Percentiles rank a stretch among this genome's conserved stretches.
Conservation (phyloP, 345 rosid genomes). For the Triadica sebifera region DNA sequence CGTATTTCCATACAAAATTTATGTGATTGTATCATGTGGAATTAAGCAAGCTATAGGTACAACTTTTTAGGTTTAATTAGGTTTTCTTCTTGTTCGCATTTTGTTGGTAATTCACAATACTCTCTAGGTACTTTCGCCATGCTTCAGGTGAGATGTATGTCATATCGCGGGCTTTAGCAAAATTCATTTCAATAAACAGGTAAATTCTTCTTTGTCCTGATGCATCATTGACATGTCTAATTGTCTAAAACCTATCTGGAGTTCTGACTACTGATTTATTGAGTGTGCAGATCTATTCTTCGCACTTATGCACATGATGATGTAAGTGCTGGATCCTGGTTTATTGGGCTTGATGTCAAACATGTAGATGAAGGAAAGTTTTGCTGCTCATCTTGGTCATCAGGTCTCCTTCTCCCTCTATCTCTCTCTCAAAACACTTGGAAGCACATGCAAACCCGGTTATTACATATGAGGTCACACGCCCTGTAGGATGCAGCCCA, state of each 20-base stretch:
- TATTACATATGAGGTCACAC: not conserved
- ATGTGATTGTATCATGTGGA: not conserved
- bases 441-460: not conserved
- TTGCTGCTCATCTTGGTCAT: constrained; percentile 80
- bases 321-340: constrained; percentile 77
- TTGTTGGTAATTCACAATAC: not conserved
- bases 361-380: constrained; percentile 68
- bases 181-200: constrained; percentile 71
- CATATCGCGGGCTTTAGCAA: constrained; percentile 62
- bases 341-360: constrained; percentile 47
- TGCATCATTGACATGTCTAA: not conserved
- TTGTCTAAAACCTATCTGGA: not conserved
- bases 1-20: not conserved
- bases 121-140: constrained; percentile 62
- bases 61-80: not conserved
- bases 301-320: constrained; percentile 71
- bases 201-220: constrained; percentile 19
- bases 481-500: no score
- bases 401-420: constrained; percentile 41
- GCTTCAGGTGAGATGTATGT: constrained; percentile 82
- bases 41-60: not conserved
- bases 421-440: not conserved
- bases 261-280: not conserved
- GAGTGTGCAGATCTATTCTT: constrained; percentile 50
- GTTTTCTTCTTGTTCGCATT: not conserved